A percentile compares a stretch with the other conserved stretches of the same genome.
Conservation (phyloP, 208 protist genomes). For the Crithidia fasciculata region DNA sequence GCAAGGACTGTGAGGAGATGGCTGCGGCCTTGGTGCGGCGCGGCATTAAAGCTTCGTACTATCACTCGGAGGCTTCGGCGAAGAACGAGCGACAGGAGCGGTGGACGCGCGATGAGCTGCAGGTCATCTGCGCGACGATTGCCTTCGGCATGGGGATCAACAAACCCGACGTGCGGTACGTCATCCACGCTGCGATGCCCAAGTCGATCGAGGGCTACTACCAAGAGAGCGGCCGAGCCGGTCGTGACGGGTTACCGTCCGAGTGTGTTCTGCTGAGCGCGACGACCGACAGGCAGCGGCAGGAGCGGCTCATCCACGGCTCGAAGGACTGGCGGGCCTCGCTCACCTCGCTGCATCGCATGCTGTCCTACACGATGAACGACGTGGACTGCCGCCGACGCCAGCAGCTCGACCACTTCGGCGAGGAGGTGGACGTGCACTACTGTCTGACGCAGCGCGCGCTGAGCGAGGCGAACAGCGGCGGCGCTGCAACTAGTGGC, state of each 20-base stretch:
- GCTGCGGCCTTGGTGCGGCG: constrained; percentile 45
- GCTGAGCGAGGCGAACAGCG: constrained; percentile 9
- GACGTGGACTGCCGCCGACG: constrained; percentile 86
- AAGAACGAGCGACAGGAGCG: constrained; percentile 85
- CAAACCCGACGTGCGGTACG: constrained; percentile 97
- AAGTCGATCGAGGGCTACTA: constrained; percentile 98
- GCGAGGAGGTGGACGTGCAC: constrained; percentile 72
- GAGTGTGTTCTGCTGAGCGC: constrained; percentile 84
- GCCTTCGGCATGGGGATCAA: constrained; percentile 99
- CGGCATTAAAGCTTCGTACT: constrained; percentile 75
- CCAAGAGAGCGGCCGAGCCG: constrained; percentile 97
- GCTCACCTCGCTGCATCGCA: constrained; percentile 72
- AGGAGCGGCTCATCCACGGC: constrained; percentile 82
- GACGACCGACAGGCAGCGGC: constrained; percentile 68
- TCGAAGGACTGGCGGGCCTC: constrained; percentile 80
- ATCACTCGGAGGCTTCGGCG: constrained; percentile 67
- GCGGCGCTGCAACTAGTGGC: not conserved
- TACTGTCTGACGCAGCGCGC: constrained; percentile 64
- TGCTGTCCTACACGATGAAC: constrained; percentile 84
- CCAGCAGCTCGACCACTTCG: constrained; percentile 89
- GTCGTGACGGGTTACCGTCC: constrained; percentile 93
- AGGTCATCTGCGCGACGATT: constrained; percentile 97
- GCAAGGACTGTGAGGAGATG: constrained; percentile 87
- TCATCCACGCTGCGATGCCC: constrained; percentile 97
- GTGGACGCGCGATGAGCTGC: constrained; percentile 91